Evolutionary conservation across 148 eudicot genomes (phyloP).

Genomic region (Camellia sinensis): DNA sequence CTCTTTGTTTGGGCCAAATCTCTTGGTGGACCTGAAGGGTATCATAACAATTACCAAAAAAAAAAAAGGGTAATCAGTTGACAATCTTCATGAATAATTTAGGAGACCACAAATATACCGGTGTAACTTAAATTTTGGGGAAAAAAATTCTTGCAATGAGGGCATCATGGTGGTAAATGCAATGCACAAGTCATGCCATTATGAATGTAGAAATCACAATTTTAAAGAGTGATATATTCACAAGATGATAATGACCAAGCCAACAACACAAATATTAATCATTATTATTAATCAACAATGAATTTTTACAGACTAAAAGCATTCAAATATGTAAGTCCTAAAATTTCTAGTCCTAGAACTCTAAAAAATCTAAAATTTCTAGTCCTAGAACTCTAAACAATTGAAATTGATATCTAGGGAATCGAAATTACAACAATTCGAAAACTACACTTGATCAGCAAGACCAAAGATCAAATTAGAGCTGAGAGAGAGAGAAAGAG

Average conservation of each 20-base stretch:
- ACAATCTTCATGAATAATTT: too few species aligned
- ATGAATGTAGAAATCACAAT: neutral
- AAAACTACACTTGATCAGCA: neutral
- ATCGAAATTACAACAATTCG: constrained; percentile 1
- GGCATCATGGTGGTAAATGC: neutral
- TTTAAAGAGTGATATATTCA: neutral
- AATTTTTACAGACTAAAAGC: neutral
- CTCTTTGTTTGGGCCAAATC: constrained; percentile 82
- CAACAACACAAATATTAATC: neutral
- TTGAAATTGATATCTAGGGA: neutral
- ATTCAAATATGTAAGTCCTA: neutral
- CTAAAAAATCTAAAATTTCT: neutral
- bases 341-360: neutral
- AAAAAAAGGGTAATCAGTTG: neutral
- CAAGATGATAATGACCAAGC: neutral
- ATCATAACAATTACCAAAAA: neutral
- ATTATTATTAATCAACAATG: too few species aligned
- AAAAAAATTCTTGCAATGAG: neutral
- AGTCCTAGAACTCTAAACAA: neutral
- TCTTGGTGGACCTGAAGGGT: constrained; percentile 73
- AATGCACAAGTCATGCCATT: neutral
- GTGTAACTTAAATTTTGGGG: neutral
- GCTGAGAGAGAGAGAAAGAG: neutral
- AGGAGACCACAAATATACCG: too few species aligned
- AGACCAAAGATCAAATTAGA: neutral